Evolutionary conservation across 2,329 filamentous ascomycete genomes (phyloP).

Genomic region (Ophiostoma novo-ulmi): DNA sequence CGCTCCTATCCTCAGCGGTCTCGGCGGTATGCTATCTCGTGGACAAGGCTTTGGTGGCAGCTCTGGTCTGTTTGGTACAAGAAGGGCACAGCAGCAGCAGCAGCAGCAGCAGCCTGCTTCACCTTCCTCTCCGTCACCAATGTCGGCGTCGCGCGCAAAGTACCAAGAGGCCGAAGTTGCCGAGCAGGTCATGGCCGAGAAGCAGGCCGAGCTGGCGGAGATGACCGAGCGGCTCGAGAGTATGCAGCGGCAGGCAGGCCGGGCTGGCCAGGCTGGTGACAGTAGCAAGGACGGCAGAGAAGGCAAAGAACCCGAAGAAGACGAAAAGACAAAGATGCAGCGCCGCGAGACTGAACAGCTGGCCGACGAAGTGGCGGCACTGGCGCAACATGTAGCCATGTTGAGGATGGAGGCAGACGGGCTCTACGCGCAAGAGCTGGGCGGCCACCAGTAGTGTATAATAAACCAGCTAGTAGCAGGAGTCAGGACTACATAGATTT

Average conservation of each 20-base stretch:
- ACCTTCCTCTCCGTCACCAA: not conserved
- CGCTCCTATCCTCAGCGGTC: not conserved
- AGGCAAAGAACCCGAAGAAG: conserved; percentile 6
- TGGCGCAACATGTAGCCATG: conserved; percentile 38
- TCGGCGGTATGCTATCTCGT: not conserved
- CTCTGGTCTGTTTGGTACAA: not conserved
- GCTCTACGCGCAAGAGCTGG: conserved; percentile 43
- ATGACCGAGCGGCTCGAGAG: conserved; percentile 24
- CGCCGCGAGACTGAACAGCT: conserved; percentile 30
- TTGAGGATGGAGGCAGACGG: conserved; percentile 45
- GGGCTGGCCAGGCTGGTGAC: not conserved
- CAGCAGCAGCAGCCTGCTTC: not conserved
- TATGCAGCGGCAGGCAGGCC: not conserved
- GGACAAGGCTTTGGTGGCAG: not conserved
- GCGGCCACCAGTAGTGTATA: conserved; percentile 29
- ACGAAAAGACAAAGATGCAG: conserved; percentile 26
- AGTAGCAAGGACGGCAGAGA: conserved; percentile 12
- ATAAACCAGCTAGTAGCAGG: no score
- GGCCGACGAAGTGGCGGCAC: conserved; percentile 37
- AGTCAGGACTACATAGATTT: no score
- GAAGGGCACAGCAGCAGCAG: not conserved
- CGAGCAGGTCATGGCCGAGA: conserved; percentile 34
- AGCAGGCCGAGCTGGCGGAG: conserved; percentile 23
- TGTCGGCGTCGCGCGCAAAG: conserved; percentile 30
- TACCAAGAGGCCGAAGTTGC: conserved; percentile 37